phyloP scores from a whole-genome alignment of 2,329 filamentous ascomycete species.

The Botrytis fabae region DNA sequence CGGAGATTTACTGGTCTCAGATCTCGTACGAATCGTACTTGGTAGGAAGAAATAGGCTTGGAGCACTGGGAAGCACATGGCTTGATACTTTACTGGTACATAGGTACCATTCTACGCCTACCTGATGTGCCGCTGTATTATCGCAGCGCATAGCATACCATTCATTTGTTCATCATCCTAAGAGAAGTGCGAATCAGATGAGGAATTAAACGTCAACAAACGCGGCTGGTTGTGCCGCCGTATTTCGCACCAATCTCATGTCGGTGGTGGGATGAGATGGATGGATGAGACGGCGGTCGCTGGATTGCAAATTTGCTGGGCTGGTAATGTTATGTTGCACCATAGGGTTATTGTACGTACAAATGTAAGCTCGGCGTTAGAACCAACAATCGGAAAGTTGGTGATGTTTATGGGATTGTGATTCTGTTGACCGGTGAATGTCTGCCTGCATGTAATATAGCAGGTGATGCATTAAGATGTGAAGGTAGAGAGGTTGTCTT shows the following conservation, averaged over 20 bases:
- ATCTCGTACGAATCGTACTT: constrained; percentile 1
- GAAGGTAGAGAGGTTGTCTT: neutral
- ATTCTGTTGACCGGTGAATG: neutral
- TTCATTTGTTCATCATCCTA: neutral
- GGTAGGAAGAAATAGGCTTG: neutral
- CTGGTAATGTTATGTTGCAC: constrained; percentile 6
- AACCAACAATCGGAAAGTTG: neutral
- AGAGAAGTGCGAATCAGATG: neutral
- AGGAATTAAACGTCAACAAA: constrained; percentile 17
- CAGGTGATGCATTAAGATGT: neutral
- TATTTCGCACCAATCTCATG: constrained; percentile 15
- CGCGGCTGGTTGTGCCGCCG: constrained; percentile 19
- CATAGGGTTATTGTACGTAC: constrained; percentile 8
- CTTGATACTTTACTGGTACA: neutral
- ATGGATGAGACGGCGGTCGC: neutral
- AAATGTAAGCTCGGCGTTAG: constrained; percentile 7
- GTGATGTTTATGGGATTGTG: neutral
- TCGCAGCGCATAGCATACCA: constrained; percentile 3
- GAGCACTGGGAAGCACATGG: neutral
- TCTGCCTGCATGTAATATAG: neutral
- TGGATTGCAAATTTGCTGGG: constrained; percentile 1
- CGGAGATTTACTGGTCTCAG: neutral
- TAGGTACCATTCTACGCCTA: neutral
- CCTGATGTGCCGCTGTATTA: neutral
- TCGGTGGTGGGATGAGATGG: constrained; percentile 13